phyloP scores from a whole-genome alignment of 805 yeast species.

The Zygosaccharomyces gambellarensis region DNA sequence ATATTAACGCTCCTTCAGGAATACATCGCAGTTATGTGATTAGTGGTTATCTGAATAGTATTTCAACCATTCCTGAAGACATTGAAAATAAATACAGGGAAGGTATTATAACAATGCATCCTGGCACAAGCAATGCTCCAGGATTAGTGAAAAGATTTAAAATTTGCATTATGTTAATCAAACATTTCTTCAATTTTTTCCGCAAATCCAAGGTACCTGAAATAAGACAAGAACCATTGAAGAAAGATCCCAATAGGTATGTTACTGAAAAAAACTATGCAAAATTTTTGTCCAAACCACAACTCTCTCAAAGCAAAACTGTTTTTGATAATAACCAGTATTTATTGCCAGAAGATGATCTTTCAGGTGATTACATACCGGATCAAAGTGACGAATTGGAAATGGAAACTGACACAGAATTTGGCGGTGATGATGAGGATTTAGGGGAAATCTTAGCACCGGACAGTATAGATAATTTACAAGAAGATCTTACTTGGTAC shows the following conservation, averaged over 20 bases:
- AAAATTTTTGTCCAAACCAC: conserved; percentile 17
- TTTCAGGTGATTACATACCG: conserved; percentile 32
- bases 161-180: conserved; percentile 5
- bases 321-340: conserved; percentile 24
- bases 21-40: conserved; percentile 20
- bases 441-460: conserved; percentile 6
- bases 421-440: conserved; percentile 1
- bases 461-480: conserved; percentile 6
- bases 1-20: conserved; percentile 17
- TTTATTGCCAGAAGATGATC: conserved; percentile 39
- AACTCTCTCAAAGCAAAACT: conserved; percentile 9
- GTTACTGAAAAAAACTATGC: conserved; percentile 28
- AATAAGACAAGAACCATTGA: background rate
- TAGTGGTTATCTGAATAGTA: conserved; percentile 22
- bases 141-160: conserved; percentile 9
- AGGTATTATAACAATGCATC: background rate
- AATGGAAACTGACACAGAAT: conserved; percentile 24
- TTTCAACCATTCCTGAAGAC: conserved; percentile 19
- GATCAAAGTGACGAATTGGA: conserved; percentile 24
- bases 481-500: conserved; percentile 23
- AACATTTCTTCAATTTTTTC: conserved; percentile 8
- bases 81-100: background rate
- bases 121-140: conserved; percentile 3
- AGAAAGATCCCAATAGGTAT: conserved; percentile 18
- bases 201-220: conserved; percentile 5